A percentile compares a stretch with the other conserved stretches of the same genome.
phyloP scores from a whole-genome alignment of 805 yeast species.

The Candida oleophila region DNA sequence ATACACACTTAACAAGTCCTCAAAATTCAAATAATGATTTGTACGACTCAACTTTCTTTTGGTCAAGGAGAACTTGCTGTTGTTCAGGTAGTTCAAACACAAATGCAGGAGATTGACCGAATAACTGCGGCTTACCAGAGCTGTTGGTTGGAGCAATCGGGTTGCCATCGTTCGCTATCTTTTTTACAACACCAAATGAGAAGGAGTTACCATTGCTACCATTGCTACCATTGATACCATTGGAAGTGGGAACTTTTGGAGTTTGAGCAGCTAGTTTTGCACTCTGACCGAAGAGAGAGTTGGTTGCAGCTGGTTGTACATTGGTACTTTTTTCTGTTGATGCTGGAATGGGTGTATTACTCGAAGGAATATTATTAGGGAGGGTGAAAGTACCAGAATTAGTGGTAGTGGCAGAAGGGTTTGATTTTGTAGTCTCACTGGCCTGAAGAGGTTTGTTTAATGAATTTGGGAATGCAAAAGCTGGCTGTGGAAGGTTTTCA shows the following conservation, averaged over 20 bases:
- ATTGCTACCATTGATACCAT: background rate
- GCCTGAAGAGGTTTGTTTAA: background rate
- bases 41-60: slow-evolving; percentile 24
- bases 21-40: slow-evolving; percentile 27
- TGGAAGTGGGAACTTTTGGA: background rate
- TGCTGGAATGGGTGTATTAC: background rate
- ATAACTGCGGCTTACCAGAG: background rate
- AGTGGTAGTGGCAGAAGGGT: background rate
- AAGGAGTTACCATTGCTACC: background rate
- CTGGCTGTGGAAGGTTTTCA: no score
- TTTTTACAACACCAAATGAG: background rate
- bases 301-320: background rate
- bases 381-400: background rate
- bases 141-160: background rate
- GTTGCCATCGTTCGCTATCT: background rate
- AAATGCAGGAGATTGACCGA: background rate
- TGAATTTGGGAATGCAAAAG: background rate
- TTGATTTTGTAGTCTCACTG: background rate
- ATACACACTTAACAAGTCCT: background rate
- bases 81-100: slow-evolving; percentile 22
- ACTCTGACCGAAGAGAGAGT: background rate
- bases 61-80: slow-evolving; percentile 18
- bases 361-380: background rate
- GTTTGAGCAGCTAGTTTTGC: background rate
- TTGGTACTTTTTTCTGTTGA: background rate